phyloP scores from a whole-genome alignment of 257 asterid species.

The Solanum medicagineum region DNA sequence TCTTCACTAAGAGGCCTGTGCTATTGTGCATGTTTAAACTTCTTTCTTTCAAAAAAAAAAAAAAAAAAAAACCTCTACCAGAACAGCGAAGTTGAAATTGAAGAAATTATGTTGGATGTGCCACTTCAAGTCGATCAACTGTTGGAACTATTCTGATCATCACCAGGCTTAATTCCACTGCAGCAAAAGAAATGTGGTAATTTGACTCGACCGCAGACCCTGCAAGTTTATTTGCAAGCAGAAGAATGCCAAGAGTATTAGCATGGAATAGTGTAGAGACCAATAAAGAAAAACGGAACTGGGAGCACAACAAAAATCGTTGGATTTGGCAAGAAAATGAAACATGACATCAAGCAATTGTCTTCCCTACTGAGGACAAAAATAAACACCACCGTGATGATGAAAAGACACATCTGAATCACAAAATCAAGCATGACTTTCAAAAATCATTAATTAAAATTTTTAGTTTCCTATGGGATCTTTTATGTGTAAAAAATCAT shows the following conservation, averaged over 20 bases:
- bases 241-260: not conserved
- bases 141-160: not conserved
- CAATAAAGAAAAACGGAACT: not conserved
- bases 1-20: not conserved
- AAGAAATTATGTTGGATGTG: not conserved
- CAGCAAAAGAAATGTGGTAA: conserved; percentile 90
- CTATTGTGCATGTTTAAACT: not conserved
- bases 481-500: not conserved
- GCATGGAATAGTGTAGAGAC: not conserved
- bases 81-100: not conserved
- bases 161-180: conserved; percentile 62
- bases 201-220: conserved; percentile 91
- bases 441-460: not conserved
- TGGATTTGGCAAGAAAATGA: not conserved
- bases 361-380: not conserved
- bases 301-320: not conserved
- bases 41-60: not conserved
- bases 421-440: not conserved
- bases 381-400: not conserved
- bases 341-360: not conserved
- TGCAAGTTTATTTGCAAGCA: conserved; percentile 15
- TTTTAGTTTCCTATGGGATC: not conserved
- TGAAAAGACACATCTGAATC: not conserved
- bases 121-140: not conserved
- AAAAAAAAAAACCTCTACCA: not conserved